Conservation (phyloP, 495 filamentous ascomycete genomes). For the Apiosordaria backusii region DNA sequence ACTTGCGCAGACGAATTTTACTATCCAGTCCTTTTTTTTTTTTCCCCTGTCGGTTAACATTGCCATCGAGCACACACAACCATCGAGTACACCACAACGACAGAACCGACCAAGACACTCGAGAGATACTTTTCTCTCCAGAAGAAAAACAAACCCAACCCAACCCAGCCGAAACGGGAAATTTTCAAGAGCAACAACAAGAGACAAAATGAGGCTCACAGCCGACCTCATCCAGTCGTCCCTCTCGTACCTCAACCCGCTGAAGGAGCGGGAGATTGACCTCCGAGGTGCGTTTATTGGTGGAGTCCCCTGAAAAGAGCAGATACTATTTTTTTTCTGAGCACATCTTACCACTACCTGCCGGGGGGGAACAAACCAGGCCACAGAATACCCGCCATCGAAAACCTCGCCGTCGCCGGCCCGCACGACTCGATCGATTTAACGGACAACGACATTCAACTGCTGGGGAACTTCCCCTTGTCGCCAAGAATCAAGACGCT, state of each 20-base stretch:
- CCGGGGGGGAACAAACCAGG: constrained; percentile 52
- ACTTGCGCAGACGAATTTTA: too few species aligned
- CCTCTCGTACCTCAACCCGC: constrained; percentile 93
- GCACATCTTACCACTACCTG: constrained; percentile 51
- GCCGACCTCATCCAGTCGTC: constrained; percentile 87
- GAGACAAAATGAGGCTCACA: constrained; percentile 77
- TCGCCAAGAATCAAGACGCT: constrained; percentile 82
- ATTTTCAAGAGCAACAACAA: not conserved
- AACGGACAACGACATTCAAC: constrained; percentile 93
- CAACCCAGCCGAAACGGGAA: not conserved
- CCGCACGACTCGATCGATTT: constrained; percentile 93
- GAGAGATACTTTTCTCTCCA: not conserved
- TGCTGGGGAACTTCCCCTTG: constrained; percentile 89
- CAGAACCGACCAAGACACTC: not conserved
- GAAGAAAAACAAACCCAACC: not conserved
- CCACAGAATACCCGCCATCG: constrained; percentile 95
- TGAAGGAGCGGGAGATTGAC: constrained; percentile 97
- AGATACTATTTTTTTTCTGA: constrained; percentile 79
- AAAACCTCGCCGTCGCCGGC: constrained; percentile 94
- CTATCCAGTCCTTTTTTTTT: too few species aligned
- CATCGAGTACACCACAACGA: too few species aligned
- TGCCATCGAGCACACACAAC: too few species aligned
- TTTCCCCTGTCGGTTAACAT: too few species aligned
- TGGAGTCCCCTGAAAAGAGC: constrained; percentile 67
- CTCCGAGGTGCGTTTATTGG: constrained; percentile 88